Base-by-base conservation (phyloP, 371 early-diverging fungal genomes). In the Rhizopus microsporus region DNA sequence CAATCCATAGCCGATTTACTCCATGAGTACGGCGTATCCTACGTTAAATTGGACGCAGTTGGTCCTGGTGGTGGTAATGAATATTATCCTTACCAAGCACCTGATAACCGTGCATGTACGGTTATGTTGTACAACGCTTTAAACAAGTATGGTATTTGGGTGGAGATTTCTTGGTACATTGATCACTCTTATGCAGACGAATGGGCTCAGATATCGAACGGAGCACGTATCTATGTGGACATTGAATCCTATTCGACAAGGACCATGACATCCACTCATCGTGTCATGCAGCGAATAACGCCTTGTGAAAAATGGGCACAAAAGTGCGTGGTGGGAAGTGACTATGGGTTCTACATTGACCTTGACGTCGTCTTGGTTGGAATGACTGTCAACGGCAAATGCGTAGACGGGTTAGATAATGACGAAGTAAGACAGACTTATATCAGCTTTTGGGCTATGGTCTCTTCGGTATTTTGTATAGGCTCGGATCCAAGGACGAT, bases 111-210 rank as follows among this genome's bases (percentile, higher is more conserved):
- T n/a, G 65, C 58, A 4, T 68, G 71, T 49, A 51, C 74, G 0
- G 44, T 34, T 8, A 68, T 74, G 69, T 59, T 77, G 63, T 42
- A 57, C 50, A 62, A 66, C n/a, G 74, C 70, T 0, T 68, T 77
- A 33, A 29, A 35, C 32, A 62, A 48, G 5, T 66, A 70, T 32
- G 46, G 60, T 10, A 72, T 77, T 0, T 74, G 72, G 72, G 59
- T 77, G 40, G 72, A 77, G 33, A 62, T 77, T 0, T 77, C 78
- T 4, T 77, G 78, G 78, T 72, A 74, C 23, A 56, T 74, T 23
- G 78, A 77, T 48, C 49, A 60, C 0, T 16, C 51, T 4, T 72
- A 72, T 49, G 70, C 68, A 3, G 64, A 67, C 8, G 78, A 77
- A 45, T 77, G 74, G 74, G 70, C 71, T 0, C 51, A 53, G 3